Conservation (phyloP, 2,329 filamentous ascomycete species). For the Botrytis cinerea region DNA sequence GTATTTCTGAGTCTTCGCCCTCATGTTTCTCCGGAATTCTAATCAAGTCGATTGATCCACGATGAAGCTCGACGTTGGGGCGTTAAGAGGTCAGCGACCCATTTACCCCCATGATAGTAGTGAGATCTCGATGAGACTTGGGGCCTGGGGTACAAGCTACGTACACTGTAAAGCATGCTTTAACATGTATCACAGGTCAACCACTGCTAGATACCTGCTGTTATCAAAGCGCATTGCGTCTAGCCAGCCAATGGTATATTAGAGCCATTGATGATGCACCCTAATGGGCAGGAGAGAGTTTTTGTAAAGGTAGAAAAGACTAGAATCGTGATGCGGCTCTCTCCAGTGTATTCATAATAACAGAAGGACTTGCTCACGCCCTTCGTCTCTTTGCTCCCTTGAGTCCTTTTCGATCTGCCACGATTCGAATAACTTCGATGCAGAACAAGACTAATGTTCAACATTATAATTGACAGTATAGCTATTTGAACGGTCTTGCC, state of each 20-base stretch:
- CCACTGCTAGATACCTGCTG: not conserved
- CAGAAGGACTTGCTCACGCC: too few relatives aligned
- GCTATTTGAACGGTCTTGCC: not conserved
- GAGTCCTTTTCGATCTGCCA: not conserved
- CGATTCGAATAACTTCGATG: too few relatives aligned
- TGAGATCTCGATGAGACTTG: rapidly evolving
- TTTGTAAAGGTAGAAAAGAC: not conserved
- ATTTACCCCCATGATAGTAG: not conserved
- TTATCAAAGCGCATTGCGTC: too few relatives aligned
- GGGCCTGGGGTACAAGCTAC: too few relatives aligned
- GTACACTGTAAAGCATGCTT: not conserved
- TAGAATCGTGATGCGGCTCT: not conserved
- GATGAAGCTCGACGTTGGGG: not conserved
- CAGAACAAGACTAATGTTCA: not conserved
- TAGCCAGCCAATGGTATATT: not conserved
- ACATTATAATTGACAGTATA: not conserved
- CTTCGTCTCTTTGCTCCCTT: not conserved
- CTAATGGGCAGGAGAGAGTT: rapidly evolving
- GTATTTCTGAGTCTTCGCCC: not conserved
- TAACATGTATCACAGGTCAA: not conserved
- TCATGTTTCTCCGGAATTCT: not conserved
- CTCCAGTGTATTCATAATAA: not conserved
- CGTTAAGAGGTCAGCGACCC: not conserved
- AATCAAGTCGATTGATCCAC: not conserved
- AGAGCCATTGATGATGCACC: not conserved